Evolutionary conservation across 805 yeast species (phyloP).

Genomic region (Metschnikowia gelsemii): DNA sequence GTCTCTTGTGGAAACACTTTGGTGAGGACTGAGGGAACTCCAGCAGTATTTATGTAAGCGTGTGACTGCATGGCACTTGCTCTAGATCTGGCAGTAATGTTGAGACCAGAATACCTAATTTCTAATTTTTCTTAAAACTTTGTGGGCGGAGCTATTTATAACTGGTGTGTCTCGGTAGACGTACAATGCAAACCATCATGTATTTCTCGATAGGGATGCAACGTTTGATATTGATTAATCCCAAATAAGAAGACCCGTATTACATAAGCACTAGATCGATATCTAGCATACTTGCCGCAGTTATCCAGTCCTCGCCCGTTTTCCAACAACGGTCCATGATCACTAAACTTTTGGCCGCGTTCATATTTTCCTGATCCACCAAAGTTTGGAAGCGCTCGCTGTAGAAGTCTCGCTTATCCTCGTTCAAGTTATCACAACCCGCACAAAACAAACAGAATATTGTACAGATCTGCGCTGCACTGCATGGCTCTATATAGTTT

Average conservation of each 20-base stretch:
- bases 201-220: no score
- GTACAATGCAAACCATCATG: no score
- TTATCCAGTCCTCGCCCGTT: constrained; percentile 52
- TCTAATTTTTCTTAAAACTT: no score
- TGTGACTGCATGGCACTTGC: no score
- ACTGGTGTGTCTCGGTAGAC: no score
- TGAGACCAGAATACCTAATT: no score
- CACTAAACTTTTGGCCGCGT: constrained; percentile 45
- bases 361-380: constrained; percentile 42
- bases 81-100: no score
- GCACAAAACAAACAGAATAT: constrained; percentile 56
- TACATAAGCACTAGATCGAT: constrained; percentile 47
- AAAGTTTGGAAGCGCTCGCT: constrained; percentile 41
- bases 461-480: constrained; percentile 55
- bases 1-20: no score
- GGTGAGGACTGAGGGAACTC: no score
- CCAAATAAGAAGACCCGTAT: constrained; percentile 14
- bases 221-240: no score
- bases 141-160: no score
- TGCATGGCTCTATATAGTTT: constrained; percentile 41
- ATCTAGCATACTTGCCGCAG: constrained; percentile 41
- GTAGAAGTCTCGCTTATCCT: constrained; percentile 35
- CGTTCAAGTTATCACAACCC: constrained; percentile 54
- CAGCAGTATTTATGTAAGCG: no score
- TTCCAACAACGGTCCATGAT: constrained; percentile 57